Conservation (phyloP, 164 flowering plant genomes). For the Stephania cephalantha region DNA sequence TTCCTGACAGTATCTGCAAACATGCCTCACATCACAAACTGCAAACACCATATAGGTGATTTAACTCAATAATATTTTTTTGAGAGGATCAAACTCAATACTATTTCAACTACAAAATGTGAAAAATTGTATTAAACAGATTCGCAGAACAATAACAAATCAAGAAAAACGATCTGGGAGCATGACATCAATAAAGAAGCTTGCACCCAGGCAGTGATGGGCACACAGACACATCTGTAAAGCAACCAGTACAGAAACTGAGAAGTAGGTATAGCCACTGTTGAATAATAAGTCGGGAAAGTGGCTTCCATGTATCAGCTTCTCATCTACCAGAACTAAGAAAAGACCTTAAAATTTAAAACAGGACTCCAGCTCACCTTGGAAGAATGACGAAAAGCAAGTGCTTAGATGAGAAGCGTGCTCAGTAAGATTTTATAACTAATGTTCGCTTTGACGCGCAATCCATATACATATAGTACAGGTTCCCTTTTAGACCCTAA, state of each 20-base stretch:
- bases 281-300: neutral
- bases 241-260: neutral
- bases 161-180: neutral
- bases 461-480: neutral
- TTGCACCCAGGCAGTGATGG: neutral
- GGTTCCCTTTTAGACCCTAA: neutral
- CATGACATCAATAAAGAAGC: neutral
- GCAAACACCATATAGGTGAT: neutral
- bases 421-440: neutral
- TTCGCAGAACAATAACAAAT: neutral
- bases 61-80: neutral
- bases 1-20: conserved; percentile 66
- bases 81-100: neutral
- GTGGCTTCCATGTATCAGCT: neutral
- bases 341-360: neutral
- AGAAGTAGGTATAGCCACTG: neutral
- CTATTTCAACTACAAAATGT: neutral
- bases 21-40: neutral
- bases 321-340: neutral
- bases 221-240: neutral
- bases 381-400: neutral
- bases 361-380: neutral
- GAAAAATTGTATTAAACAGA: neutral
- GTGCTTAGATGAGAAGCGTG: neutral
- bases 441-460: neutral